These are phyloP conservation scores for Metarhizium brunneum DNA, from an alignment of 2,329 filamentous ascomycete genomes.

Conservation along the genomic window DNA sequence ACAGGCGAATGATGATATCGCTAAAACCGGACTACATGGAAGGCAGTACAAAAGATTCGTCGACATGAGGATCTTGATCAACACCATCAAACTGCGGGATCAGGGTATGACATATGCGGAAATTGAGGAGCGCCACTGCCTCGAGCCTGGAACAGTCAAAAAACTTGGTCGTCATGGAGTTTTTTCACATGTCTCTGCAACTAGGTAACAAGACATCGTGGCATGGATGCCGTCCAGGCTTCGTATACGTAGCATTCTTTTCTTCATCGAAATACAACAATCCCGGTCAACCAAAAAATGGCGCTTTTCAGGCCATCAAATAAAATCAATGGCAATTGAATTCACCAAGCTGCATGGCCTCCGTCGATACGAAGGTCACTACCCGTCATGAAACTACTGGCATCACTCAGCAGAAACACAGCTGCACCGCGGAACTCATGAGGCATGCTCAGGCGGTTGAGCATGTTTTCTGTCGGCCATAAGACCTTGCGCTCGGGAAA, in stretches of 20 bases:
- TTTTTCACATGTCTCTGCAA: slow-evolving; percentile 25
- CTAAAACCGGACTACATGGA: slow-evolving; percentile 25
- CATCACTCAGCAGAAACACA: neutral
- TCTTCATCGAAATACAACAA: too few relatives aligned
- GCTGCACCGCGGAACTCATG: neutral
- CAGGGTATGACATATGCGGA: slow-evolving; percentile 26
- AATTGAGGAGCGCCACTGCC: slow-evolving; percentile 36
- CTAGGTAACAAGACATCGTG: neutral
- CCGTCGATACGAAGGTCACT: neutral
- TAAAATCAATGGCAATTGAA: too few relatives aligned
- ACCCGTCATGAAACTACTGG: neutral
- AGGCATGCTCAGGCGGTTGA: neutral
- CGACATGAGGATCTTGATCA: slow-evolving; percentile 21
- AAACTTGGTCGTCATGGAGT: slow-evolving; percentile 33
- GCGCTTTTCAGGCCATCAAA: too few relatives aligned
- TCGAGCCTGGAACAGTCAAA: slow-evolving; percentile 35
- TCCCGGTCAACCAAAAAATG: too few relatives aligned
- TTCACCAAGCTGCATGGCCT: too few relatives aligned
- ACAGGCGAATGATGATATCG: slow-evolving; percentile 33
- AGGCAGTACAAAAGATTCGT: slow-evolving; percentile 33
- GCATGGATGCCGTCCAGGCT: too few relatives aligned
- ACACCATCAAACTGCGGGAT: slow-evolving; percentile 31
- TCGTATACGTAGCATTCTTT: too few relatives aligned
- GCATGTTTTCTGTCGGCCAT: neutral
- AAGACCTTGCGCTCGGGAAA: neutral